Conservation (phyloP, 1,139 yeast genomes). For the Protomyces lactucae-debilis region DNA sequence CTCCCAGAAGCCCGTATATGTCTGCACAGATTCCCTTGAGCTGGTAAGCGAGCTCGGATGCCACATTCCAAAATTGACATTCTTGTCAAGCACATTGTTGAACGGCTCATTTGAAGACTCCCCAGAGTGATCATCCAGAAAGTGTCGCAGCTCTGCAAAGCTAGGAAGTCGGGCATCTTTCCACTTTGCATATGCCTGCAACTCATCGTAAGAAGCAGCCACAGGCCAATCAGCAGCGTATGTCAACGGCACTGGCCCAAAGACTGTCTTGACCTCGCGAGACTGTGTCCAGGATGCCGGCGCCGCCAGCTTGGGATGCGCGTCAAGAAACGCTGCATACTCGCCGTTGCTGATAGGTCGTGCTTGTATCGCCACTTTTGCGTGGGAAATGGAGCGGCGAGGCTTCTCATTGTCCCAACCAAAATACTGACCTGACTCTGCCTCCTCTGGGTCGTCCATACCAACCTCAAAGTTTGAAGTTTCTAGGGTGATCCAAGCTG, state of each 20-base stretch:
- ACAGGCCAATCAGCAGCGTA: conserved; percentile 32
- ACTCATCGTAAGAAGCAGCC: conserved; percentile 32
- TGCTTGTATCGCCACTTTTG: conserved; percentile 28
- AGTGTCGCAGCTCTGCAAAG: conserved; percentile 31
- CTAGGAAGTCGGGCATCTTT: conserved; percentile 33
- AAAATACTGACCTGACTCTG: conserved; percentile 17
- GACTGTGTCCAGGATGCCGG: conserved; percentile 31
- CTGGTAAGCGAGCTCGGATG: conserved; percentile 28
- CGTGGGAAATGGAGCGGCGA: neutral
- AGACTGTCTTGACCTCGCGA: conserved; percentile 31
- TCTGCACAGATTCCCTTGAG: conserved; percentile 26
- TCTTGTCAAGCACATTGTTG: conserved; percentile 27
- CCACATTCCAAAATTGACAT: conserved; percentile 33
- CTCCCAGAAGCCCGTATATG: conserved; percentile 33
- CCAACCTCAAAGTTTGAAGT: conserved; percentile 26
- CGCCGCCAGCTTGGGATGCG: neutral
- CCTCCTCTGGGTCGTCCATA: conserved; percentile 28
- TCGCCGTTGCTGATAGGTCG: conserved; percentile 33
- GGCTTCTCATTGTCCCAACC: conserved; percentile 35
- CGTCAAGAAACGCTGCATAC: conserved; percentile 28
- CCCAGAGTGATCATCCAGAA: conserved; percentile 27
- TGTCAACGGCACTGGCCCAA: conserved; percentile 30
- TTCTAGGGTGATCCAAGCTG: conserved; percentile 18
- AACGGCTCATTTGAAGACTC: conserved; percentile 1
- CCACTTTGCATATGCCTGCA: conserved; percentile 29